Evolutionary conservation across 2,329 filamentous ascomycete genomes (phyloP).

Genomic region (Drechslerella coelobrocha): DNA sequence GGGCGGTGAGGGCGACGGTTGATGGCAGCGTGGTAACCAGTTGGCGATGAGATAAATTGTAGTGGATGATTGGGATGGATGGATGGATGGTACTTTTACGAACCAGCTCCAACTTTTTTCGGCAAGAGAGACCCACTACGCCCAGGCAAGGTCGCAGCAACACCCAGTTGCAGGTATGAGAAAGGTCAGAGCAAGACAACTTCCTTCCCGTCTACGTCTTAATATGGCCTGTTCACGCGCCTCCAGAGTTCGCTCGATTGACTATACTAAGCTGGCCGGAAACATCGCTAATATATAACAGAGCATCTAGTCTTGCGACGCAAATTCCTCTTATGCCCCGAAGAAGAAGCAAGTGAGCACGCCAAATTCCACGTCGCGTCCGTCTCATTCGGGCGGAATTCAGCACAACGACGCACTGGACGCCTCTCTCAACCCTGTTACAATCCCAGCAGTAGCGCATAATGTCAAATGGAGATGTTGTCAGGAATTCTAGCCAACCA

Average conservation of each 20-base stretch:
- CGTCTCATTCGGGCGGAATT: background rate
- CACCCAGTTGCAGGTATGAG: background rate
- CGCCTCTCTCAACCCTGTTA: background rate
- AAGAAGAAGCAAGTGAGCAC: background rate
- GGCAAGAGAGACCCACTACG: background rate
- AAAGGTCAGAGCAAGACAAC: background rate
- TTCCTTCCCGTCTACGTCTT: too few relatives aligned
- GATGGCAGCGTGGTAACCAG: too few relatives aligned
- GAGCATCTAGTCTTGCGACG: background rate
- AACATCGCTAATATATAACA: background rate
- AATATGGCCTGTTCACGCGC: too few relatives aligned
- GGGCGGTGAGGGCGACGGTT: too few relatives aligned
- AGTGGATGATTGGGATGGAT: background rate
- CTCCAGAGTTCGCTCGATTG: too few relatives aligned
- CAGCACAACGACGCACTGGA: background rate
- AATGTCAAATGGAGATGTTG: slow-evolving; percentile 53
- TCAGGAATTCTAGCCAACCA: slow-evolving; percentile 68
- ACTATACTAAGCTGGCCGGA: too few relatives aligned
- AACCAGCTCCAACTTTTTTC: background rate
- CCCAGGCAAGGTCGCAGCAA: background rate
- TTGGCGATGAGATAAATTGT: too few relatives aligned
- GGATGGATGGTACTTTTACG: background rate
- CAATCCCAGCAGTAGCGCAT: slow-evolving; percentile 9
- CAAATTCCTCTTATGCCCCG: background rate
- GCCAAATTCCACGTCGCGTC: background rate